These are phyloP conservation scores for Venturia asperata DNA, from an alignment of 2,329 filamentous ascomycete species.

Conservation along the genomic window DNA sequence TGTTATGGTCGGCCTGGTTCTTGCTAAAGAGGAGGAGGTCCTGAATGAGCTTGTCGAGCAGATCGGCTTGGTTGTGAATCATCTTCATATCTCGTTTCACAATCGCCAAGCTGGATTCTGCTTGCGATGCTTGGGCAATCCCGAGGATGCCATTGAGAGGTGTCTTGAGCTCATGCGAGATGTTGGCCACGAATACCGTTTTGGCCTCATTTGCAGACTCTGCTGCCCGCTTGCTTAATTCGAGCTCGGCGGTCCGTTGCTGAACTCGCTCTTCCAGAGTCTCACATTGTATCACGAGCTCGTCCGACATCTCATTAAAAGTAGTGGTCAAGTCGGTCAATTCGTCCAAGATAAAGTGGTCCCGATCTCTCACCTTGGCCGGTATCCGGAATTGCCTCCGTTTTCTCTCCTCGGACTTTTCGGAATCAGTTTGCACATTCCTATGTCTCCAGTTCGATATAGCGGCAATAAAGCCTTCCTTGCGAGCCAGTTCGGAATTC, in stretches of 20 bases:
- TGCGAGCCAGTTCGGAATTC: slow-evolving; percentile 34
- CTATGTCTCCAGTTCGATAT: slow-evolving; percentile 29
- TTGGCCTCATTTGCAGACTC: slow-evolving; percentile 97
- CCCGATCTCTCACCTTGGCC: slow-evolving; percentile 67
- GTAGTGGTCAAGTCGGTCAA: slow-evolving; percentile 73
- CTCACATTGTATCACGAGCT: slow-evolving; percentile 78
- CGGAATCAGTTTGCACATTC: slow-evolving; percentile 30
- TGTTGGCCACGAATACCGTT: slow-evolving; percentile 95
- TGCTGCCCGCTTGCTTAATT: slow-evolving; percentile 83
- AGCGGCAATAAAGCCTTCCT: slow-evolving; percentile 39
- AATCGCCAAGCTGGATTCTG: slow-evolving; percentile 48
- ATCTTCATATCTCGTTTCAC: slow-evolving; percentile 80
- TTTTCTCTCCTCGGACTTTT: slow-evolving; percentile 33
- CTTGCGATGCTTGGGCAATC: slow-evolving; percentile 31
- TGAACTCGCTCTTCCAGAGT: slow-evolving; percentile 77
- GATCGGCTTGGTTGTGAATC: slow-evolving; percentile 80
- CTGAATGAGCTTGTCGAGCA: slow-evolving; percentile 77
- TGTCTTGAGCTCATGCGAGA: slow-evolving; percentile 80
- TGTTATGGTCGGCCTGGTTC: slow-evolving; percentile 82
- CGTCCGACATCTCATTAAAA: slow-evolving; percentile 92
- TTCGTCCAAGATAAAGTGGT: slow-evolving; percentile 74
- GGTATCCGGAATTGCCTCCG: slow-evolving; percentile 72
- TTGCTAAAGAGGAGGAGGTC: slow-evolving; percentile 86
- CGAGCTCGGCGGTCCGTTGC: slow-evolving; percentile 74
- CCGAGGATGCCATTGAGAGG: slow-evolving; percentile 93